These are phyloP conservation scores for Centaurea solstitialis DNA, from an alignment of 129 eudicot species.

Conservation along the genomic window DNA sequence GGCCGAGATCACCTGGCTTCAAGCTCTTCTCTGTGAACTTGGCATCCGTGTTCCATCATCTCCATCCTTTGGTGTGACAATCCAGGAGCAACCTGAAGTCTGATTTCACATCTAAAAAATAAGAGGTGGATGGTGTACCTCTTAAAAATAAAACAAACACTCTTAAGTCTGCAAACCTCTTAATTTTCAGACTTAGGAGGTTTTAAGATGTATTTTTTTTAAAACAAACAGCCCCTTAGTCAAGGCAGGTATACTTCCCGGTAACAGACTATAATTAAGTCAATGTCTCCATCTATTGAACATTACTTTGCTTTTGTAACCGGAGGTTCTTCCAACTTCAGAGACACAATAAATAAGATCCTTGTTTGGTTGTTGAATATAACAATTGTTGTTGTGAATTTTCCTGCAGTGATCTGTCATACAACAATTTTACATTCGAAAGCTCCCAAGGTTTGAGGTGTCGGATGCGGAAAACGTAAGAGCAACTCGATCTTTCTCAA, in stretches of 20 bases:
- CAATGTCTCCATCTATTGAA: not conserved
- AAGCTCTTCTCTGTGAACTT: not conserved
- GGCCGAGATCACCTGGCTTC: not conserved
- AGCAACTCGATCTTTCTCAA: not conserved
- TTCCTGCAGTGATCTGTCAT: constrained; percentile 46
- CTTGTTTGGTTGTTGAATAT: not conserved
- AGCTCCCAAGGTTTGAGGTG: constrained; percentile 29
- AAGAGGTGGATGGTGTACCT: too few species aligned
- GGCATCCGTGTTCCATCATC: not conserved
- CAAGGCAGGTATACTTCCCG: too few species aligned
- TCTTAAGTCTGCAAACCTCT: too few species aligned
- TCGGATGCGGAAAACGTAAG: constrained; percentile 44
- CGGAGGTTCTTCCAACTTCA: not conserved
- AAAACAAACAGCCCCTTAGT: too few species aligned
- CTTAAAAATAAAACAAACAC: too few species aligned
- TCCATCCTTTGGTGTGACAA: not conserved
- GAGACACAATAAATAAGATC: not conserved
- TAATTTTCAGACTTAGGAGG: too few species aligned
- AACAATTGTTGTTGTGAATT: not conserved
- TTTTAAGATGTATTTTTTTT: too few species aligned
- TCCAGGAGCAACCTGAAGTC: not conserved
- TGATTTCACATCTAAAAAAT: too few species aligned
- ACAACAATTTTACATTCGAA: constrained; percentile 42
- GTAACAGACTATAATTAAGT: too few species aligned
- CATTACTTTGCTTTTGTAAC: not conserved